Base-by-base conservation (phyloP, 129 eudicot genomes). In the Cynara cardunculus region DNA sequence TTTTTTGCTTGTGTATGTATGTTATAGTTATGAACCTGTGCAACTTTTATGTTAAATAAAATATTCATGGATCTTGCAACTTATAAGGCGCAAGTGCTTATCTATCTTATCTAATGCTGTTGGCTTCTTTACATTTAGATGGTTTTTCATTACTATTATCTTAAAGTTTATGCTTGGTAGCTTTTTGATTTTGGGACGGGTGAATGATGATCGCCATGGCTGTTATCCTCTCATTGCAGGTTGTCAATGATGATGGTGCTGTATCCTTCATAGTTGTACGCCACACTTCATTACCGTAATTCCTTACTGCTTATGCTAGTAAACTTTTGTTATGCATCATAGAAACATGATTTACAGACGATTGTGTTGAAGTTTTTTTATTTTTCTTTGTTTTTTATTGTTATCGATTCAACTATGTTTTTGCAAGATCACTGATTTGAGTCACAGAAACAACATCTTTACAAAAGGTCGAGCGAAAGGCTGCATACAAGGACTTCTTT, bases 221-320 rank as follows among this genome's bases (percentile, higher is more conserved):
- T 65, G 1, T 46, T 72, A 62, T 78, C 25, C 7, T 68, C 5
- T 69, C 8, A 10, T 69, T 91, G 87, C 98, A 94, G 96, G 98
- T 94, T 86, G 94, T 92, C 79, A 86, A 92, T 83, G 98, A 92
- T 82, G 98, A 94, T 86, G 98, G 98, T 75, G 94, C 97, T 79
- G 98, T 94, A 94, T 94, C 98, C 97, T 91, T 85, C 31, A 1
- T 74, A 34, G 35, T 31, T 31, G 26, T 75, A 27, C 46, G 0
- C 7, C 16, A 24, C 59, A 18, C 18, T 11, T 41, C 53, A 56
- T 56, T 56, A 53, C 64, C 3, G 21, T 56, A 4, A 41, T 12
- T 41, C 53, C 53, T 41, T 41, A 12, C 53, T 41, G 53, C 53
- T 41, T 41, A 41, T 7, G 53, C 3, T 41, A 41, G 53, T 41